phyloP scores from a whole-genome alignment of 75 land plant species.

The Gnetum montanum region DNA sequence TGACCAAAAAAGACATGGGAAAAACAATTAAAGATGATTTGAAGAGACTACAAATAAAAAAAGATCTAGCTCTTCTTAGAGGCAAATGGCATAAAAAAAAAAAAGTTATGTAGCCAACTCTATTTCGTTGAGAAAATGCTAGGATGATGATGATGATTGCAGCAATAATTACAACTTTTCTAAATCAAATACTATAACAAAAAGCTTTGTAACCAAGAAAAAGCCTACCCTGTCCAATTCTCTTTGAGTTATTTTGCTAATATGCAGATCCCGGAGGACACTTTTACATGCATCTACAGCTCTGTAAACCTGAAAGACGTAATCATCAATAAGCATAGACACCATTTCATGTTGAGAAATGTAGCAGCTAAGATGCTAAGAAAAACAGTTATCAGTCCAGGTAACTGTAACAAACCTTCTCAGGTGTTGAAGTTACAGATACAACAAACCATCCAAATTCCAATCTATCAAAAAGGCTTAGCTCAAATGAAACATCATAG shows the following conservation, averaged over 20 bases:
- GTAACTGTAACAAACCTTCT: conserved; percentile 43
- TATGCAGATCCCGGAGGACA: conserved; percentile 76
- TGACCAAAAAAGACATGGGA: too few species aligned
- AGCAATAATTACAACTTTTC: too few species aligned
- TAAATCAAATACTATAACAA: too few species aligned
- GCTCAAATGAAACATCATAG: conserved; percentile 97
- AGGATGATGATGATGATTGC: too few species aligned
- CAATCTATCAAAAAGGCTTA: conserved; percentile 88
- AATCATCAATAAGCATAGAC: background rate
- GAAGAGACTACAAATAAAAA: too few species aligned
- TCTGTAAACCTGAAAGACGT: conserved; percentile 58
- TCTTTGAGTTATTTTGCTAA: conserved; percentile 63
- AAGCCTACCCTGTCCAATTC: conserved; percentile 83
- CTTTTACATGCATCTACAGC: conserved; percentile 98
- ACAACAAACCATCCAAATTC: conserved; percentile 97
- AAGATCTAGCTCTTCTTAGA: too few species aligned
- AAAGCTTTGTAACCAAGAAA: too few species aligned
- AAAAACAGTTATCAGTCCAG: background rate
- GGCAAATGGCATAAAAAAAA: too few species aligned
- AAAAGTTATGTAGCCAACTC: too few species aligned
- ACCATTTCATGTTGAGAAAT: background rate
- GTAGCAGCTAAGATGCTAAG: background rate
- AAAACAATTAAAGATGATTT: too few species aligned
- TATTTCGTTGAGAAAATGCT: too few species aligned
- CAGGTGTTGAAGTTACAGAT: conserved; percentile 95